Base-by-base conservation (phyloP, 2,329 filamentous ascomycete genomes). In the Fusarium pseudoanthophilum region DNA sequence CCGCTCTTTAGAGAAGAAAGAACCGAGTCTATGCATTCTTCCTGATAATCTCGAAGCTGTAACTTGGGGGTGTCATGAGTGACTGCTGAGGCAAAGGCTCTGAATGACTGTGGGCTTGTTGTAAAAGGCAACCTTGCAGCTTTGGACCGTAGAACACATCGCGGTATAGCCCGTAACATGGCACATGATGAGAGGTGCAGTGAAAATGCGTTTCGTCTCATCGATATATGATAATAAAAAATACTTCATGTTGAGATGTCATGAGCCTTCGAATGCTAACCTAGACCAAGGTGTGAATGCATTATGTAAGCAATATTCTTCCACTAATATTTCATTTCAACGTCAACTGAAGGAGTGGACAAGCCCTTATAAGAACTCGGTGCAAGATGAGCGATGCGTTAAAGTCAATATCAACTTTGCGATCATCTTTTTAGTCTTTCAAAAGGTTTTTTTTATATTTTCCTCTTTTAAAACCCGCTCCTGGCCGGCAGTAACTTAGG, bases 1-100 rank as follows among this genome's bases (percentile, higher is more conserved):
- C 95, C 95, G 39, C 89, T 83, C 6, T 88, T 81, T 2, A 97
- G 80, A 62, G 94, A 90, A 4, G 87, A 83, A 3, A 97, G 83
- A 7, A 97, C 93, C 1, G 94, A 91, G 78, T 93, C 90, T 69
- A 98, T 97, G 79, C 94, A 97, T 86, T 97, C 94, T 84, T 96
- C 92, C 80, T 98, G 95, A 79, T 97, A 98, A 75, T 92, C 87
- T 74, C 95, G 92, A 46, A 97, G 89, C 63, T 87, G 87, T 60
- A 95, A 71, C 60, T 82, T 82, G 36, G 71, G 75, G 36, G 46
- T 52, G 9, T 69, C 63, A 49, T 67, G 67, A 62, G 67, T 43
- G 32, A 72, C 26, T 14, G 75, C 61, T 21, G 78, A 73, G 32
- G 78, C 75, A 63, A 74, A 78, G 34, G 72, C 67, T 65, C 69